phyloP scores from a whole-genome alignment of 768 basidiomycete genomes.

The Kockovaella imperatae region DNA sequence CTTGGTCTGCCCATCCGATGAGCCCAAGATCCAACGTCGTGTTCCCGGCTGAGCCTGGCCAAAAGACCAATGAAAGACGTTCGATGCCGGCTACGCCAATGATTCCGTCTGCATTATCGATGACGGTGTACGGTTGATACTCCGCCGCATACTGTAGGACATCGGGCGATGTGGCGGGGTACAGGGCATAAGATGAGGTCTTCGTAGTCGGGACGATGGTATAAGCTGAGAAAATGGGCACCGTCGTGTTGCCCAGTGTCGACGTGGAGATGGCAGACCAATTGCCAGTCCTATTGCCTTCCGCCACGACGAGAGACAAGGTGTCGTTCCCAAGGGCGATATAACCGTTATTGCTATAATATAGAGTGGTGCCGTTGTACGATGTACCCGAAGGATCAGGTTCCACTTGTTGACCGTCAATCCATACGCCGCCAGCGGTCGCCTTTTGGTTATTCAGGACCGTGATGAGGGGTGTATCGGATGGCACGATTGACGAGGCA shows the following conservation, averaged over 20 bases:
- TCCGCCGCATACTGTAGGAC: conserved; percentile 2
- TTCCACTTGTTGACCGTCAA: conserved; percentile 44
- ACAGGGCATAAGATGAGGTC: conserved; percentile 52
- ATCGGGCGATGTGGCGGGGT: conserved; percentile 50
- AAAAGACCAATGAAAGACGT: conserved; percentile 38
- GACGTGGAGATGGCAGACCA: conserved; percentile 63
- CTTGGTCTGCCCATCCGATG: conserved; percentile 5
- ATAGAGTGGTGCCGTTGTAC: conserved; percentile 48
- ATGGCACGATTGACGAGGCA: background rate
- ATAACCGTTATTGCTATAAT: conserved; percentile 65
- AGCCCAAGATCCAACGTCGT: conserved; percentile 39
- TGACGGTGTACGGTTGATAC: conserved; percentile 2
- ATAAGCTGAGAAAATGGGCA: conserved; percentile 62
- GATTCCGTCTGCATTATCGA: conserved; percentile 4
- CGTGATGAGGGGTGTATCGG: conserved; percentile 50
- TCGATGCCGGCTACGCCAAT: conserved; percentile 47
- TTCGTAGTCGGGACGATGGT: conserved; percentile 47
- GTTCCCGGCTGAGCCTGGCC: conserved; percentile 50
- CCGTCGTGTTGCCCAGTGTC: conserved; percentile 53
- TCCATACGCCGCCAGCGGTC: conserved; percentile 45
- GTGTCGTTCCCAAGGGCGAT: conserved; percentile 47
- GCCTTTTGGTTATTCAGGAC: conserved; percentile 59
- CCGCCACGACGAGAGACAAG: too few relatives aligned
- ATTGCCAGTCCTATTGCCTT: conserved; percentile 53
- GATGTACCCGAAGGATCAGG: conserved; percentile 13